Base-by-base conservation (phyloP, 192 early-diverging fungal species). In the Physocladia obscura region DNA sequence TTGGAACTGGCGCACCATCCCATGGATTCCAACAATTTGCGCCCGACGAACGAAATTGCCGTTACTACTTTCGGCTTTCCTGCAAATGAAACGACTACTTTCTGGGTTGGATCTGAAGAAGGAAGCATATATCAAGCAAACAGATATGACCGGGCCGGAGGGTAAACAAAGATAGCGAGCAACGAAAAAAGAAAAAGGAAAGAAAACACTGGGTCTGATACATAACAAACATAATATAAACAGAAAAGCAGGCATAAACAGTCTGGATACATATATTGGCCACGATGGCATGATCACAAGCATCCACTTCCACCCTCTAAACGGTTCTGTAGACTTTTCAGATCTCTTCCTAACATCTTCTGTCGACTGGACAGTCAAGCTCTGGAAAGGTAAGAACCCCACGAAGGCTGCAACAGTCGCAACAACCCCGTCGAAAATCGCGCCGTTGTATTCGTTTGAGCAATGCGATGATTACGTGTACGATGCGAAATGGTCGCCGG, bases 401-500 rank as follows among this genome's bases (percentile, higher is more conserved):
- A 8, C 44, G 4, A 70, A 70, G 35, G 11, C 38, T 27, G 34
- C 13, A 4, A 39, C 26, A 5, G 32, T 30, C 2, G 54, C 49
- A 4, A 56, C 31, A 0, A 31, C 38, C 1, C 26, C 61, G 40
- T 17, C 35, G 15, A 86, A 88, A 27, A 79, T 88, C 26, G 82
- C 82, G 3, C 84, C 84, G 21, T 73, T 99, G 57, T 87, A 91
- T 71, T 92, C 91, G 6, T 98, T 99, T 75, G 93, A 97, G 52
- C 85, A 90, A 26, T 85, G 92, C 6, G 90, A 95, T 72, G 96
- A 99, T 80, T 98, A 97, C 76, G 96, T 99, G 22, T 96, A 91
- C 75, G 97, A 99, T 75, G 96, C 93, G 13, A 90, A 91, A 74
- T 99, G 97, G 97, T 96, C 93, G 21, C 96, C 97, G 1, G 79